Evolutionary conservation across 2,329 filamentous ascomycete genomes (phyloP).

Genomic region (Graphilbum fragrans): DNA sequence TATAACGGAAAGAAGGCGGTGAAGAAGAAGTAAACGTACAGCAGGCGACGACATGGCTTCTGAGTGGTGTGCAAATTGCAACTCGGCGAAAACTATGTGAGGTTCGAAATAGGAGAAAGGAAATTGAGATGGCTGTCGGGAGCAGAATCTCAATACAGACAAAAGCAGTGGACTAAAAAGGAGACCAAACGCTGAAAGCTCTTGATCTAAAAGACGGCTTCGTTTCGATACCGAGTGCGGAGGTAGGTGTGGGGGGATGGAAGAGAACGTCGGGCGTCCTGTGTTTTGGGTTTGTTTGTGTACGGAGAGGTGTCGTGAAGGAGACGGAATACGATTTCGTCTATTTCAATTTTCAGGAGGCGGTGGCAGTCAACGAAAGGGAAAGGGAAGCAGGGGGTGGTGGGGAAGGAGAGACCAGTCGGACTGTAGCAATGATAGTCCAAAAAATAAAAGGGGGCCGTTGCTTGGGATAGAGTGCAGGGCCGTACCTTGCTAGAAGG

Average conservation of each 20-base stretch:
- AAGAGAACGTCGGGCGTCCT: too few relatives aligned
- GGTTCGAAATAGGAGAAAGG: too few relatives aligned
- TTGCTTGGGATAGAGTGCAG: not conserved
- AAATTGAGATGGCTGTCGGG: too few relatives aligned
- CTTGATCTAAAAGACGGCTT: too few relatives aligned
- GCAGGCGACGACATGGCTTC: conserved; percentile 19
- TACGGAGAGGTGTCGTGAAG: not conserved
- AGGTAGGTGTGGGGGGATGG: too few relatives aligned
- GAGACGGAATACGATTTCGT: conserved; percentile 3
- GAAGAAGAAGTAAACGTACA: conserved; percentile 16
- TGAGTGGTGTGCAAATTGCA: conserved; percentile 3
- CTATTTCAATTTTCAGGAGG: conserved; percentile 13
- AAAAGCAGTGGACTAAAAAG: not conserved
- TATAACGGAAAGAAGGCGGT: not conserved
- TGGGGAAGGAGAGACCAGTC: conserved; percentile 3
- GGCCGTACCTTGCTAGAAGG: too few relatives aligned
- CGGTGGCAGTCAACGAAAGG: conserved; percentile 7
- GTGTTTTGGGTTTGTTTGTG: too few relatives aligned
- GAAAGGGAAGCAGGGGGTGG: conserved; percentile 3
- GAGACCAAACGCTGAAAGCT: too few relatives aligned
- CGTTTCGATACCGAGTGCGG: too few relatives aligned
- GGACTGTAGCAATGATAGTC: not conserved
- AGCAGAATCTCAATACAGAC: not conserved
- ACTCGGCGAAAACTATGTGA: too few relatives aligned
- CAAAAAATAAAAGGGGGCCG: conserved; percentile 4